Conservation (phyloP, 805 yeast genomes). For the Crinitomyces ghanaensis region DNA sequence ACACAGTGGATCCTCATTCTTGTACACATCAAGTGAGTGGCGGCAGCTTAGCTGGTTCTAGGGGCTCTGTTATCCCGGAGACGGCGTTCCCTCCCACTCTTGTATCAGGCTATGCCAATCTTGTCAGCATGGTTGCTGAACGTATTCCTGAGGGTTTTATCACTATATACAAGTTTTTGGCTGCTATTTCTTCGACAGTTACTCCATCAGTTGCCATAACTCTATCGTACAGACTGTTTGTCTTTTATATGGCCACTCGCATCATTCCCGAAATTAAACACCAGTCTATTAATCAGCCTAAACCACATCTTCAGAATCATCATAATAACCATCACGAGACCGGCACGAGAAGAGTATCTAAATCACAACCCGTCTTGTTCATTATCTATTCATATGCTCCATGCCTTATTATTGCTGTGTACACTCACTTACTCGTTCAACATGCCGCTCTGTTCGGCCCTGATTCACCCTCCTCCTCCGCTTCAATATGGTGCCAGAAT, state of each 20-base stretch:
- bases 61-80: too few species aligned
- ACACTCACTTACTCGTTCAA: constrained; percentile 87
- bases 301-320: too few species aligned
- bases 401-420: constrained; percentile 86
- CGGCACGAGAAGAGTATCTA: constrained; percentile 5
- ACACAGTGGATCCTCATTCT: not conserved
- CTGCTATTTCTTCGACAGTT: constrained; percentile 46
- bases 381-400: constrained; percentile 83
- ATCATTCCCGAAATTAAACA: too few species aligned
- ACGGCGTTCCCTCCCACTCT: constrained; percentile 27
- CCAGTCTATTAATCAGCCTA: constrained; percentile 19
- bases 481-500: too few species aligned
- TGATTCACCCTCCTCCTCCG: too few species aligned
- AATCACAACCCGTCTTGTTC: constrained; percentile 14
- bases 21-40: too few species aligned
- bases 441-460: constrained; percentile 31
- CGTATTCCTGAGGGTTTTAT: constrained; percentile 30
- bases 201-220: constrained; percentile 75
- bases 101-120: constrained; percentile 27
- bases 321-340: not conserved
- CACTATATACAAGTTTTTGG: constrained; percentile 32
- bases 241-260: constrained; percentile 82
- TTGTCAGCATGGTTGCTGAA: constrained; percentile 27
- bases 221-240: constrained; percentile 73
- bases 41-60: too few species aligned